Evolutionary conservation across 2,329 filamentous ascomycete genomes (phyloP).

Genomic region (Ascochyta viciae-villosae): DNA sequence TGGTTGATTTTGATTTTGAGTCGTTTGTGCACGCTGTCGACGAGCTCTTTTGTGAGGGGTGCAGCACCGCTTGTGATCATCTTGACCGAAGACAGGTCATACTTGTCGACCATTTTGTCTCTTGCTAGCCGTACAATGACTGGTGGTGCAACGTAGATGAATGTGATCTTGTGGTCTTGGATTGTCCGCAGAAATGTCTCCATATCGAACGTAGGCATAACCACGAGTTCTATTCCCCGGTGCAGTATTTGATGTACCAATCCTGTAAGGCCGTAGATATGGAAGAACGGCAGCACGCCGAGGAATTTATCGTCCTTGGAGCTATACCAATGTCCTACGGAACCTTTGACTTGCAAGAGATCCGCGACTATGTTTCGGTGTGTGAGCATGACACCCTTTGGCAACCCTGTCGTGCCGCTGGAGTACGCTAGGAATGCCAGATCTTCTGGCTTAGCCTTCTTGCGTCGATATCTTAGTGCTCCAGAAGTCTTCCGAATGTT

Average conservation of each 20-base stretch:
- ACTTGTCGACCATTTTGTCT: slow-evolving; percentile 76
- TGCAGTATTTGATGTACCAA: slow-evolving; percentile 73
- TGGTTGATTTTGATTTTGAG: slow-evolving; percentile 57
- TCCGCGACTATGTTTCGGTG: slow-evolving; percentile 63
- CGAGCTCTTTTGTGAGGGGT: slow-evolving; percentile 79
- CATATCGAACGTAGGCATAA: slow-evolving; percentile 82
- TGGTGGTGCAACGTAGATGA: slow-evolving; percentile 81
- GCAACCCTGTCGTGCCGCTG: slow-evolving; percentile 53
- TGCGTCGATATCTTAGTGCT: slow-evolving; percentile 64
- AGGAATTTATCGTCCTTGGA: slow-evolving; percentile 67
- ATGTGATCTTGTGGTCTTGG: slow-evolving; percentile 76
- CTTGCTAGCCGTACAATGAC: slow-evolving; percentile 81
- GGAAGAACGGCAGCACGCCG: slow-evolving; percentile 86
- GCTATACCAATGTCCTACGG: slow-evolving; percentile 82
- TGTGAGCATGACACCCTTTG: slow-evolving; percentile 55
- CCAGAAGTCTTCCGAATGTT: slow-evolving; percentile 70
- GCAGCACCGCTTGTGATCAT: slow-evolving; percentile 89
- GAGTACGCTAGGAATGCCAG: slow-evolving; percentile 76
- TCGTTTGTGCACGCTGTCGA: slow-evolving; percentile 74
- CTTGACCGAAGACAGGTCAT: slow-evolving; percentile 77
- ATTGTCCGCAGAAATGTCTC: slow-evolving; percentile 77
- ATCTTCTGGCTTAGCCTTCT: slow-evolving; percentile 69
- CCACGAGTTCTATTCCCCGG: slow-evolving; percentile 69
- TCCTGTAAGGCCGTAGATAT: slow-evolving; percentile 83
- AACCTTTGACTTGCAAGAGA: slow-evolving; percentile 82